These are phyloP conservation scores for Stropharia rugosoannulata DNA, from an alignment of 768 basidiomycete species.

Conservation along the genomic window DNA sequence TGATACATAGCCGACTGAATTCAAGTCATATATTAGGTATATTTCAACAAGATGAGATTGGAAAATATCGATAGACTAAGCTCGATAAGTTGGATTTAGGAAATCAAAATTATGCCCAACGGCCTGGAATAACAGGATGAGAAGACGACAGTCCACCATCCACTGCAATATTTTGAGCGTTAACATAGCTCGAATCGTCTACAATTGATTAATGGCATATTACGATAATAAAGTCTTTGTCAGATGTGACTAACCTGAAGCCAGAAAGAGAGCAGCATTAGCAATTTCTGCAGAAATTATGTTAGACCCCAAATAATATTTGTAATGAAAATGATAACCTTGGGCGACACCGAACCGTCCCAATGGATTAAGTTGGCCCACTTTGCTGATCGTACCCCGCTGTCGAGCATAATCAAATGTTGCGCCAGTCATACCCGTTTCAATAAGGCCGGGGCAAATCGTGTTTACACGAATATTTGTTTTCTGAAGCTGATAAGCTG, in stretches of 20 bases:
- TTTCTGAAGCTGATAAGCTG: conserved; percentile 75
- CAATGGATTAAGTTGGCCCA: conserved; percentile 84
- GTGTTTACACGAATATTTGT: conserved; percentile 87
- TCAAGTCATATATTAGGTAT: too few relatives aligned
- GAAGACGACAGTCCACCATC: conserved; percentile 86
- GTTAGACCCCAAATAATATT: not conserved
- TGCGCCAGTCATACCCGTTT: conserved; percentile 87
- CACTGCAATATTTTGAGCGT: conserved; percentile 83
- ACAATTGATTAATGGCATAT: conserved; percentile 3
- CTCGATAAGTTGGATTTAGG: too few relatives aligned
- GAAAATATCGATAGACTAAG: too few relatives aligned
- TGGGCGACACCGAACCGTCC: conserved; percentile 81
- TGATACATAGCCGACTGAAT: too few relatives aligned
- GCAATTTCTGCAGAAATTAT: conserved; percentile 68
- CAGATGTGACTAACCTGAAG: conserved; percentile 61
- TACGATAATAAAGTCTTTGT: not conserved
- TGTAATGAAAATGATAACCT: conserved; percentile 43
- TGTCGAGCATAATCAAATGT: conserved; percentile 78
- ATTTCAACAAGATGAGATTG: too few relatives aligned
- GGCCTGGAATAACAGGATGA: conserved; percentile 76
- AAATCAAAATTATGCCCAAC: conserved; percentile 46
- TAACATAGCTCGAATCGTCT: conserved; percentile 93
- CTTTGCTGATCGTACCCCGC: conserved; percentile 69
- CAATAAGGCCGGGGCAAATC: conserved; percentile 90
- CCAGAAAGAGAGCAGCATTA: conserved; percentile 80